Conservation (phyloP, 345 rosid genomes). For the Salix arbutifolia region DNA sequence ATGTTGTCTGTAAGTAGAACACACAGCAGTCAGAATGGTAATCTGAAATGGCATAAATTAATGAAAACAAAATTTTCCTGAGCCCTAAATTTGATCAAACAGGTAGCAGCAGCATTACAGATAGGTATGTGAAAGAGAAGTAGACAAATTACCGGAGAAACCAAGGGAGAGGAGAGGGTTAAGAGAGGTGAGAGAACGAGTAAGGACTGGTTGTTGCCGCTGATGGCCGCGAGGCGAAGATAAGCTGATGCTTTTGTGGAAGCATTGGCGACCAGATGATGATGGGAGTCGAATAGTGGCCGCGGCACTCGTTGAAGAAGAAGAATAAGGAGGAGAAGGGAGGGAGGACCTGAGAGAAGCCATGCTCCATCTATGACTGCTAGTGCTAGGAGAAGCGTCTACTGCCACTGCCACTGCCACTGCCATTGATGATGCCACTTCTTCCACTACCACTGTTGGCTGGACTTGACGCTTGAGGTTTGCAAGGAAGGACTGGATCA, state of each 20-base stretch:
- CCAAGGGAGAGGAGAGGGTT: conserved; percentile 52
- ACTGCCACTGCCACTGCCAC: conserved; percentile 14
- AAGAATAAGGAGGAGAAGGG: conserved; percentile 36
- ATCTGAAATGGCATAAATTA: background rate
- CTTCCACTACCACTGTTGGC: background rate
- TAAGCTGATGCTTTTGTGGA: conserved; percentile 9
- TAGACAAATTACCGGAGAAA: conserved; percentile 38
- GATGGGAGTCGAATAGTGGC: conserved; percentile 40
- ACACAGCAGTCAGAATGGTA: background rate
- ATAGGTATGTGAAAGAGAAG: background rate
- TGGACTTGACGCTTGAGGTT: background rate
- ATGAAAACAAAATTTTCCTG: background rate
- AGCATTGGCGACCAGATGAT: conserved; percentile 4
- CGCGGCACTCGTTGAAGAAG: conserved; percentile 3
- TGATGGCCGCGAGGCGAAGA: conserved; percentile 24
- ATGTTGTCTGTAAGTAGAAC: conserved; percentile 32
- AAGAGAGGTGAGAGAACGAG: conserved; percentile 37
- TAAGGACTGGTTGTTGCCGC: conserved; percentile 7
- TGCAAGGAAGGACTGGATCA: background rate
- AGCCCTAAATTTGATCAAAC: background rate
- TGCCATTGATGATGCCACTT: conserved; percentile 27
- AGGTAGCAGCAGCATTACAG: too few species aligned
- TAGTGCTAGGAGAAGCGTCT: conserved; percentile 9
- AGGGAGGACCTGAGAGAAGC: conserved; percentile 57
- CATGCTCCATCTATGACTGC: conserved; percentile 52